Percentiles rank a stretch among this genome's conserved stretches.
phyloP scores from a whole-genome alignment of 805 yeast species.

The Priceomyces medius region DNA sequence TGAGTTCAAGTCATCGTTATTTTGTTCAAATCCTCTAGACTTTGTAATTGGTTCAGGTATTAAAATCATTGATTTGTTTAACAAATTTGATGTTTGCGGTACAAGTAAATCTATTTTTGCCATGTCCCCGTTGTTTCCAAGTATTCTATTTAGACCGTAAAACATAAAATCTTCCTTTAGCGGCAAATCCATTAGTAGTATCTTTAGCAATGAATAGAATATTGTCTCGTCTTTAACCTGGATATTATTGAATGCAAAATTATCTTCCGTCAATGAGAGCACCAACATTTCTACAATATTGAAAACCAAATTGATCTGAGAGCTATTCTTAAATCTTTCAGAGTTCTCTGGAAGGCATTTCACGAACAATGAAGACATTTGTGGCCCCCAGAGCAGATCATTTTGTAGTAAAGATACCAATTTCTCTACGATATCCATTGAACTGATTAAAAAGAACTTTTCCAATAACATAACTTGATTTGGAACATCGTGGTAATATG shows the following conservation, averaged over 20 bases:
- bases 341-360: conserved; percentile 51
- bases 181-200: conserved; percentile 43
- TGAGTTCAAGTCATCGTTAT: background rate
- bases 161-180: conserved; percentile 41
- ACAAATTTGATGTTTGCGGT: conserved; percentile 26
- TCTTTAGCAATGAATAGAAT: conserved; percentile 31
- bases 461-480: conserved; percentile 41
- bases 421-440: conserved; percentile 58
- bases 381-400: background rate
- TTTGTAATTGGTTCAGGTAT: conserved; percentile 30
- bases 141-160: conserved; percentile 52
- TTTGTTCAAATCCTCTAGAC: conserved; percentile 5
- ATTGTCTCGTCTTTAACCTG: conserved; percentile 15
- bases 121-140: conserved; percentile 52
- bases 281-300: conserved; percentile 55
- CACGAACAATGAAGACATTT: conserved; percentile 18
- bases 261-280: conserved; percentile 35
- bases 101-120: conserved; percentile 42
- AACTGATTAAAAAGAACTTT: conserved; percentile 47
- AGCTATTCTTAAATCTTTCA: conserved; percentile 32
- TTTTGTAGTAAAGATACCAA: conserved; percentile 26
- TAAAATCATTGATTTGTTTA: conserved; percentile 21
- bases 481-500: conserved; percentile 29
- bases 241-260: conserved; percentile 22
- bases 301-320: conserved; percentile 50